These are phyloP conservation scores for Clonostachys rhizophaga DNA, from an alignment of 2,329 filamentous ascomycete genomes.

Conservation along the genomic window DNA sequence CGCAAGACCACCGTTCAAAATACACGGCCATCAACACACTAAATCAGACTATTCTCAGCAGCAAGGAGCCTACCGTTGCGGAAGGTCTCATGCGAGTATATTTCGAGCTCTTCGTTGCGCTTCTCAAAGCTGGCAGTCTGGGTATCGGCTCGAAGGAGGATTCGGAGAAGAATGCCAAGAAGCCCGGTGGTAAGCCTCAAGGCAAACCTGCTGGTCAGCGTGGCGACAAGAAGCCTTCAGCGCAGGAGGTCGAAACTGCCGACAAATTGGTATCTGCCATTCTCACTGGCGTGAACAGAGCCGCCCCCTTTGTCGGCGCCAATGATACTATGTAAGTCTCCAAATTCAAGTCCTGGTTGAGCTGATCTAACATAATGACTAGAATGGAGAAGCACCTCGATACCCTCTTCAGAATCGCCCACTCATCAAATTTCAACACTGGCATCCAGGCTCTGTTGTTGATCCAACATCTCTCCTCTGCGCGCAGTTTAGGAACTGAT, in stretches of 20 bases:
- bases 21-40: conserved; percentile 97
- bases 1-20: conserved; percentile 82
- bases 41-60: conserved; percentile 91
- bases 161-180: conserved; percentile 14
- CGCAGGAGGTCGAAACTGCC: conserved; percentile 61
- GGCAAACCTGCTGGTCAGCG: conserved; percentile 12
- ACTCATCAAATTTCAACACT: conserved; percentile 98
- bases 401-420: conserved; percentile 91
- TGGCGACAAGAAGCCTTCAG: conserved; percentile 18
- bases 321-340: conserved; percentile 65
- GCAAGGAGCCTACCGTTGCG: conserved; percentile 76
- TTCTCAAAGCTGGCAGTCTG: conserved; percentile 60
- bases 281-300: conserved; percentile 90
- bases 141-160: conserved; percentile 20
- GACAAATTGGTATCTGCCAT: conserved; percentile 93
- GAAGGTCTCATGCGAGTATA: conserved; percentile 84
- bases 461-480: conserved; percentile 84
- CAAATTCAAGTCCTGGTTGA: conserved; percentile 5
- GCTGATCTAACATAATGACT: conserved; percentile 25
- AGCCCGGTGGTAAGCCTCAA: conserved; percentile 7
- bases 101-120: conserved; percentile 79
- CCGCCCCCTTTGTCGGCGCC: conserved; percentile 84
- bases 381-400: conserved; percentile 80
- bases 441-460: conserved; percentile 92
- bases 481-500: conserved; percentile 78